Evolutionary conservation across 345 rosid species (phyloP).

Genomic region (Turnera subulata): DNA sequence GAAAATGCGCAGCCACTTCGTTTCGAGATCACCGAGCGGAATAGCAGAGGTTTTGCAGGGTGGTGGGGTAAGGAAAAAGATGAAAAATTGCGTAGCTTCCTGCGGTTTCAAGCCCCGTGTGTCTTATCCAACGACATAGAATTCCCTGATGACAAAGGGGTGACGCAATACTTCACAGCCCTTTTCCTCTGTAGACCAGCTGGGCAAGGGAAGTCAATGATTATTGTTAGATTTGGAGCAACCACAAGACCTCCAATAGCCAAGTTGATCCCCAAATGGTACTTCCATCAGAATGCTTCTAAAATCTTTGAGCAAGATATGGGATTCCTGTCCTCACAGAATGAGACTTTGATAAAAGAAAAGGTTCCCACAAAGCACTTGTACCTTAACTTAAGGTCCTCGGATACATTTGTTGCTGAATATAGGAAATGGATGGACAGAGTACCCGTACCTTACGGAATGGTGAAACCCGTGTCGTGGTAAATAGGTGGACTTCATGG

Average conservation of each 20-base stretch:
- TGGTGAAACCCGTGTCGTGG: conserved; percentile 73
- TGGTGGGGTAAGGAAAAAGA: conserved; percentile 85
- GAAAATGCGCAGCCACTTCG: conserved; percentile 80
- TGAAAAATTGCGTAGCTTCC: conserved; percentile 37
- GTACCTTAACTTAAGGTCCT: conserved; percentile 71
- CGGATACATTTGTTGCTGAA: conserved; percentile 85
- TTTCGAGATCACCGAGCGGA: conserved; percentile 69
- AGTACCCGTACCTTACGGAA: conserved; percentile 95
- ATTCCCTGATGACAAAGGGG: conserved; percentile 54
- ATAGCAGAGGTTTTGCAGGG: conserved; percentile 78
- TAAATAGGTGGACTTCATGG: too few species aligned
- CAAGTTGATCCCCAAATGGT: conserved; percentile 70
- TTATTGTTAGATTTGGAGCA: conserved; percentile 76
- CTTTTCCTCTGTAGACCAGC: conserved; percentile 91
- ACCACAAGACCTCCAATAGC: conserved; percentile 53
- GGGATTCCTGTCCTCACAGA: conserved; percentile 91
- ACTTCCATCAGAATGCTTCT: conserved; percentile 76
- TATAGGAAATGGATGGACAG: conserved; percentile 97
- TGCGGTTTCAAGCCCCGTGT: conserved; percentile 79
- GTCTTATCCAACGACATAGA: conserved; percentile 74
- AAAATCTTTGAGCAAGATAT: conserved; percentile 94
- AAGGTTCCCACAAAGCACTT: conserved; percentile 77
- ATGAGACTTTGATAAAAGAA: conserved; percentile 72
- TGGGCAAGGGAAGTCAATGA: conserved; percentile 97
- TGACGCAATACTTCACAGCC: conserved; percentile 63